These are phyloP conservation scores for Neovahlkampfia damariscottae DNA, from an alignment of 78 protist genomes.

Conservation along the genomic window DNA sequence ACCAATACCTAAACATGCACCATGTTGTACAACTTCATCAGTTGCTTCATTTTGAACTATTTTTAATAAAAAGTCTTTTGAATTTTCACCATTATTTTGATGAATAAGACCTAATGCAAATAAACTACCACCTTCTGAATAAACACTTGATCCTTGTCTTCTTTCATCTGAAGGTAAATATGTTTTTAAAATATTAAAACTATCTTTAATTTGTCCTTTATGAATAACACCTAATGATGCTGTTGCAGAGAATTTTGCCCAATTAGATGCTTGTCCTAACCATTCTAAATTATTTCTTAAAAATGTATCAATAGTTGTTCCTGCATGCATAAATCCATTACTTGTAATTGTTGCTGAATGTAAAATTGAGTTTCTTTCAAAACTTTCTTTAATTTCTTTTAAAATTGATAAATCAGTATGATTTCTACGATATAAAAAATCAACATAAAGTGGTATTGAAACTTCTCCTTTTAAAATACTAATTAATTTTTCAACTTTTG, in stretches of 20 bases:
- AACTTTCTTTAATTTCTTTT: constrained; percentile 55
- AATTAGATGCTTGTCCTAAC: constrained; percentile 83
- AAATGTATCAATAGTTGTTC: constrained; percentile 92
- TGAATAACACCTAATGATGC: constrained; percentile 88
- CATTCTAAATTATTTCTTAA: constrained; percentile 89
- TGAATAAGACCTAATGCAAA: constrained; percentile 96
- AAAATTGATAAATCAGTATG: constrained; percentile 64
- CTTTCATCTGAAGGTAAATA: constrained; percentile 63
- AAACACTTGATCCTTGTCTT: constrained; percentile 12
- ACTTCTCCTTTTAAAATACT: constrained; percentile 66
- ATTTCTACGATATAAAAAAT: constrained; percentile 73
- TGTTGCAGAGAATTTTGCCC: constrained; percentile 88
- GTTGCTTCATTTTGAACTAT: not conserved
- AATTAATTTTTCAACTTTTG: constrained; percentile 9
- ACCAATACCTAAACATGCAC: constrained; percentile 95
- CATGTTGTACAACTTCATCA: constrained; percentile 73
- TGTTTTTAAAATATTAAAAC: constrained; percentile 37
- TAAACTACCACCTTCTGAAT: constrained; percentile 89
- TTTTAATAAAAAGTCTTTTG: not conserved
- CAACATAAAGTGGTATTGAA: constrained; percentile 59
- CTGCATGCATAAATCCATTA: constrained; percentile 86
- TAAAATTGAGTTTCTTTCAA: constrained; percentile 23
- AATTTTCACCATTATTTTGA: constrained; percentile 70
- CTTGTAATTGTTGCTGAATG: constrained; percentile 74
- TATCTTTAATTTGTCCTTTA: constrained; percentile 53